phyloP scores from a whole-genome alignment of 2,329 filamentous ascomycete species.

The Alternaria solani region DNA sequence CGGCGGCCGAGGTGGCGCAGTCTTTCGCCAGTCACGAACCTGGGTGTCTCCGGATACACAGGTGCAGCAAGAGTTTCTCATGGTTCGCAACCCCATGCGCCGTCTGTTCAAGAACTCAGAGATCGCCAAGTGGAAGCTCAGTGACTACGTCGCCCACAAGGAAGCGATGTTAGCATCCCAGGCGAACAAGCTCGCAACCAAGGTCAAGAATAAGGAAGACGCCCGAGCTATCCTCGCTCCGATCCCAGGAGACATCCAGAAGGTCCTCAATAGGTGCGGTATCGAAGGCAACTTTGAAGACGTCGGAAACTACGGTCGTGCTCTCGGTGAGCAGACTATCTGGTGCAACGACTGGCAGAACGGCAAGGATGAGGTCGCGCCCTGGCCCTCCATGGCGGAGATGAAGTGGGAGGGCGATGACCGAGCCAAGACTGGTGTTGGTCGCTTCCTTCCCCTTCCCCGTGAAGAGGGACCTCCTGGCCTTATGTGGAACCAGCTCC shows the following conservation, averaged over 20 bases:
- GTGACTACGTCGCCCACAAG: slow-evolving; percentile 44
- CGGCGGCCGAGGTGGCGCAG: slow-evolving; percentile 10
- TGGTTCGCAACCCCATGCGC: slow-evolving; percentile 47
- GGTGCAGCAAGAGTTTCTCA: slow-evolving; percentile 37
- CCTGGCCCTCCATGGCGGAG: slow-evolving; percentile 54
- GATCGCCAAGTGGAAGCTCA: slow-evolving; percentile 43
- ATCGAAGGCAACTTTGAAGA: slow-evolving; percentile 34
- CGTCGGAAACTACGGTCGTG: slow-evolving; percentile 36
- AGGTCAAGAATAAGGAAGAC: slow-evolving; percentile 24
- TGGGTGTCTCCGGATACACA: slow-evolving; percentile 40
- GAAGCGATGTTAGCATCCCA: slow-evolving; percentile 34
- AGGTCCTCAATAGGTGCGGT: slow-evolving; percentile 24
- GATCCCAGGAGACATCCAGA: slow-evolving; percentile 20
- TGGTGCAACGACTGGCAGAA: slow-evolving; percentile 49
- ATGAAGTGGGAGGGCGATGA: slow-evolving; percentile 59
- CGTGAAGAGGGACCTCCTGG: slow-evolving; percentile 52
- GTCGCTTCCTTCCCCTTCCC: slow-evolving; percentile 55
- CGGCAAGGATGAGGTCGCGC: slow-evolving; percentile 48
- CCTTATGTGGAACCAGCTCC: slow-evolving; percentile 54
- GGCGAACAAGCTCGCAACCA: slow-evolving; percentile 23
- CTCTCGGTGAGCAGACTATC: slow-evolving; percentile 52
- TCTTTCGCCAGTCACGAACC: slow-evolving; percentile 28
- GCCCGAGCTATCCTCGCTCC: slow-evolving; percentile 4
- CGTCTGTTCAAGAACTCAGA: slow-evolving; percentile 46
- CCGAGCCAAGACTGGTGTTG: slow-evolving; percentile 54